Evolutionary conservation across 2,329 filamentous ascomycete genomes (phyloP).

Genomic region (Microsporum ferrugineum): DNA sequence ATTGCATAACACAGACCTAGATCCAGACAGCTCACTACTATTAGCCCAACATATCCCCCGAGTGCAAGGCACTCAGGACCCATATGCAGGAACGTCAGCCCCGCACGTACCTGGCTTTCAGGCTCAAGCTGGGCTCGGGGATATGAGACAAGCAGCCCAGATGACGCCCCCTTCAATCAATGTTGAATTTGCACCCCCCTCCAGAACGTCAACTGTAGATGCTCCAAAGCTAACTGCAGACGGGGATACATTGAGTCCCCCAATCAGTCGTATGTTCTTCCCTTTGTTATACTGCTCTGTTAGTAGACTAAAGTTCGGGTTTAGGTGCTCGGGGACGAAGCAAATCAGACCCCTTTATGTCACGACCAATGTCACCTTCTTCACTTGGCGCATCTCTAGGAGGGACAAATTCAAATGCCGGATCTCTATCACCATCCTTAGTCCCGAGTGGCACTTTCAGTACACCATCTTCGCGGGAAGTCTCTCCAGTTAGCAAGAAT

Average conservation of each 20-base stretch:
- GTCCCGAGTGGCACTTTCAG: conserved; percentile 25
- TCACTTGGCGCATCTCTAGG: conserved; percentile 21
- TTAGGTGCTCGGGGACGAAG: conserved; percentile 45
- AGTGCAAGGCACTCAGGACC: conserved; percentile 27
- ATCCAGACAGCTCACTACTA: conserved; percentile 32
- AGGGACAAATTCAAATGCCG: conserved; percentile 20
- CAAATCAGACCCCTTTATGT: conserved; percentile 47
- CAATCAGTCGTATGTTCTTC: conserved; percentile 42
- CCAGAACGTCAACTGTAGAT: conserved; percentile 55
- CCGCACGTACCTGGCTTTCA: conserved; percentile 35
- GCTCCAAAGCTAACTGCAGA: conserved; percentile 53
- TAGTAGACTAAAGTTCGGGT: conserved; percentile 9
- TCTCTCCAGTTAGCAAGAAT: conserved; percentile 33
- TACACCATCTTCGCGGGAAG: conserved; percentile 34
- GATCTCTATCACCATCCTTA: conserved; percentile 36
- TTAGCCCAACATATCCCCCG: conserved; percentile 35
- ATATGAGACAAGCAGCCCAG: conserved; percentile 57
- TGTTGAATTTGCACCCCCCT: conserved; percentile 76
- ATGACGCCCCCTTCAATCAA: conserved; percentile 93
- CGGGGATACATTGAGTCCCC: conserved; percentile 72
- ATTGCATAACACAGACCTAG: conserved; percentile 52
- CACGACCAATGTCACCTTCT: conserved; percentile 28
- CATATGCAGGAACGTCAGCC: conserved; percentile 38
- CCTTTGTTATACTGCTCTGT: conserved; percentile 10
- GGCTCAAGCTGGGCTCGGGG: conserved; percentile 39